phyloP scores from a whole-genome alignment of 2,329 filamentous ascomycete genomes.

The Fusarium papillatum region DNA sequence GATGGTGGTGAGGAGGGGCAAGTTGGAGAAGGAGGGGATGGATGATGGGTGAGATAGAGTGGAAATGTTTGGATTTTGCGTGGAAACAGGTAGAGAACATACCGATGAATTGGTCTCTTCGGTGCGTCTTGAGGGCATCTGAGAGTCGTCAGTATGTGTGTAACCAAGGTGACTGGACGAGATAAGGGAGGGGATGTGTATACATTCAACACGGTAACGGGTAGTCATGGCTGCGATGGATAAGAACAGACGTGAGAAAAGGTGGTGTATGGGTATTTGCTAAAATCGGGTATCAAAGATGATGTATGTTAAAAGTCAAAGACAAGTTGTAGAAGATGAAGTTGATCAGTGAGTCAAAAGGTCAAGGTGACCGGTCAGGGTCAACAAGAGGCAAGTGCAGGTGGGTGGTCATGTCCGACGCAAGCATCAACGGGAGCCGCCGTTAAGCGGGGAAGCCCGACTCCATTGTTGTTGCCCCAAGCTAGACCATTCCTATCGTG shows the following conservation, averaged over 20 bases:
- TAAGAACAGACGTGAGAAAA: not conserved
- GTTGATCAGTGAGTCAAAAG: not conserved
- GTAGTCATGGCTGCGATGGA: constrained; percentile 65
- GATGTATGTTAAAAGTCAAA: not conserved
- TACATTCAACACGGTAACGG: constrained; percentile 81
- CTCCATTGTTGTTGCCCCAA: constrained; percentile 34
- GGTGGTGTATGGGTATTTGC: not conserved
- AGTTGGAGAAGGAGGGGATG: not conserved
- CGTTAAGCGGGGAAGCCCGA: constrained; percentile 43
- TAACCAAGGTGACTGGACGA: constrained; percentile 10
- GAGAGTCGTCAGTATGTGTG: constrained; percentile 37
- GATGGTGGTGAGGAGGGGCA: constrained; percentile 9
- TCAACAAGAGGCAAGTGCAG: constrained; percentile 19
- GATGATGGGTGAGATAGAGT: not conserved
- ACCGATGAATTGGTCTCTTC: constrained; percentile 91
- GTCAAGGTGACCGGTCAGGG: not conserved
- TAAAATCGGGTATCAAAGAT: not conserved
- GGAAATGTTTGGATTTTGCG: not conserved
- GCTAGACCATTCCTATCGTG: constrained; percentile 1
- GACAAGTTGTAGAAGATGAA: not conserved
- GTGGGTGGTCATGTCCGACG: constrained; percentile 9
- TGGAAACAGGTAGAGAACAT: constrained; percentile 33
- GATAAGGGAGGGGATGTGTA: constrained; percentile 48
- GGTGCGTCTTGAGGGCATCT: constrained; percentile 84
- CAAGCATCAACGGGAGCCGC: constrained; percentile 40